Conservation (phyloP, 441 rosid species). For the Syzygium syzygioides region DNA sequence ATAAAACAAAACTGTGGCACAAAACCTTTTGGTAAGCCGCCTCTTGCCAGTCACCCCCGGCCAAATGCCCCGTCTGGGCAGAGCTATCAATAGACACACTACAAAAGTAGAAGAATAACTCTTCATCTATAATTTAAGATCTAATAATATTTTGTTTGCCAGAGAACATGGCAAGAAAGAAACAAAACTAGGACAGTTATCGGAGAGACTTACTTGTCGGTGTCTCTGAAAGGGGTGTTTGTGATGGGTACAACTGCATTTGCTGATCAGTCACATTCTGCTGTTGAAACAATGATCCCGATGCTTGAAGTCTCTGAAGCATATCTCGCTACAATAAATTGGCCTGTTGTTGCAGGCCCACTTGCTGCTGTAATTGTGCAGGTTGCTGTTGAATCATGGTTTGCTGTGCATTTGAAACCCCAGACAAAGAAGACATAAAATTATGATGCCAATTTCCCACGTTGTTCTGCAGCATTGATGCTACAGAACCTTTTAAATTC, state of each 20-base stretch:
- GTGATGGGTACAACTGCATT: conserved; percentile 78
- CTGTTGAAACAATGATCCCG: conserved; percentile 70
- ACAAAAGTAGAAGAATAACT: conserved; percentile 16
- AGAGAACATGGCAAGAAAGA: background rate
- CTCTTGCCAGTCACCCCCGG: conserved; percentile 84
- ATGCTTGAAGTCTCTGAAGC: conserved; percentile 70
- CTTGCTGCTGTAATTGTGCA: background rate
- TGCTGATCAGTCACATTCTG: conserved; percentile 77
- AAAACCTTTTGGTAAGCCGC: conserved; percentile 74
- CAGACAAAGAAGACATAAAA: conserved; percentile 56
- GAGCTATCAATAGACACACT: conserved; percentile 81
- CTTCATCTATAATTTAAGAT: conserved; percentile 5
- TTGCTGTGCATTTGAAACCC: conserved; percentile 51
- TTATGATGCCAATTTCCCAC: conserved; percentile 51
- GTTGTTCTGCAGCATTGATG: conserved; percentile 39
- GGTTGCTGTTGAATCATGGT: conserved; percentile 25
- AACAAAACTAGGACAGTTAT: background rate
- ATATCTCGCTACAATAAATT: conserved; percentile 58
- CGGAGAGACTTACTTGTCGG: conserved; percentile 57
- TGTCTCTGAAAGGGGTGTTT: conserved; percentile 60
- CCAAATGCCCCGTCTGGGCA: conserved; percentile 58
- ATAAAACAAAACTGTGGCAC: background rate
- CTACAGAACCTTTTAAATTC: conserved; percentile 39
- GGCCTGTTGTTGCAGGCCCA: conserved; percentile 52
- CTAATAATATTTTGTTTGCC: background rate